Evolutionary conservation across 495 filamentous ascomycete genomes (phyloP).

Genomic region (Monascus purpureus): DNA sequence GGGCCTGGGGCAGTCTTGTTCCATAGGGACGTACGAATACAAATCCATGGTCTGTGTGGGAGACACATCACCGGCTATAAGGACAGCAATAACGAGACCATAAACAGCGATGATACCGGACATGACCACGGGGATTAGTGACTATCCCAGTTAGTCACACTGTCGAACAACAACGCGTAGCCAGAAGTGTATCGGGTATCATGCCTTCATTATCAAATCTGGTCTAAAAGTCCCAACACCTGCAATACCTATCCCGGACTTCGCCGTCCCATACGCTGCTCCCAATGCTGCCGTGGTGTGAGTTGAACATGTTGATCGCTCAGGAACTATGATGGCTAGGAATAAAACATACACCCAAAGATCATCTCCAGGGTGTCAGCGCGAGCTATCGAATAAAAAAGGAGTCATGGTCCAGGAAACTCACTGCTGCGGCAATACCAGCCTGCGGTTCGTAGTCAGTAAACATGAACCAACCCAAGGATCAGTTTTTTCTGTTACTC

Average conservation of each 20-base stretch:
- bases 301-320: slow-evolving; percentile 6
- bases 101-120: slow-evolving; percentile 99
- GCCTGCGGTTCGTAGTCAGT: slow-evolving; percentile 43
- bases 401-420: slow-evolving; percentile 27
- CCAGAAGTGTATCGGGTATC: no score
- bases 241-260: slow-evolving; percentile 91
- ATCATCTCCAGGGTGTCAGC: slow-evolving; percentile 41
- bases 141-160: slow-evolving; percentile 37
- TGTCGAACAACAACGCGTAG: no score
- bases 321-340: slow-evolving; percentile 4
- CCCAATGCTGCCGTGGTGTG: slow-evolving; percentile 50
- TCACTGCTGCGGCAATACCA: slow-evolving; percentile 86
- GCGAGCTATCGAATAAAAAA: slow-evolving; percentile 2
- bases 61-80: slow-evolving; percentile 74
- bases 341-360: slow-evolving; percentile 65
- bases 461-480: no score
- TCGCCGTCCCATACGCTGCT: slow-evolving; percentile 93
- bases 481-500: no score
- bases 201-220: slow-evolving; percentile 96
- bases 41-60: slow-evolving; percentile 55
- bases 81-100: slow-evolving; percentile 85
- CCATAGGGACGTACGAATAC: slow-evolving; percentile 49
- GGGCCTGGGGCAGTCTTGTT: no score
- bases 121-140: slow-evolving; percentile 94
- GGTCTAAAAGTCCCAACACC: slow-evolving; percentile 87